A percentile compares a stretch with the other conserved stretches of the same genome.
Conservation (phyloP, 164 flowering plant species). For the Piper betle region DNA sequence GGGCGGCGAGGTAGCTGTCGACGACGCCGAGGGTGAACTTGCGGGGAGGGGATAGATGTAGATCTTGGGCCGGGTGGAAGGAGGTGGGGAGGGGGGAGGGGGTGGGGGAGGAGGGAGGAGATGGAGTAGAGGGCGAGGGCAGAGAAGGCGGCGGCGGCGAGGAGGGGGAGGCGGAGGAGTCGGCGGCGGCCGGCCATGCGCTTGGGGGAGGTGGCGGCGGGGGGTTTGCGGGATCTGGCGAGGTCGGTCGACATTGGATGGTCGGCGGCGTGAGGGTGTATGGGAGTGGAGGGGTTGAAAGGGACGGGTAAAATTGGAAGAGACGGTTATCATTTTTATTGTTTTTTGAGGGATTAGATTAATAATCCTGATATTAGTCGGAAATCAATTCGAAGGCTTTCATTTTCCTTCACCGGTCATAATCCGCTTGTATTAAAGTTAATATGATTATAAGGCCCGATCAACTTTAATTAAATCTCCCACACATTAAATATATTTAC, state of each 20-base stretch:
- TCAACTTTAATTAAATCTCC: too few species aligned
- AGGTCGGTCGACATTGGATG: too few species aligned
- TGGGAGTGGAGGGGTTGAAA: background rate
- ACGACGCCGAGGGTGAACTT: constrained; percentile 83
- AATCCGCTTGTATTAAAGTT: too few species aligned
- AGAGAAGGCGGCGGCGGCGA: background rate
- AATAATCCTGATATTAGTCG: too few species aligned
- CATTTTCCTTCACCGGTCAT: too few species aligned
- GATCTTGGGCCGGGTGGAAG: constrained; percentile 23
- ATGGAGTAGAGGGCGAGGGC: background rate
- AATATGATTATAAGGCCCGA: too few species aligned
- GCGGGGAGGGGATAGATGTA: constrained; percentile 57
- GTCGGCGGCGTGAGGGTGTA: background rate
- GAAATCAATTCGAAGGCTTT: too few species aligned
- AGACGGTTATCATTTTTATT: too few species aligned
- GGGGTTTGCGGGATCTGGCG: background rate
- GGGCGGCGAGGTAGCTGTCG: constrained; percentile 54
- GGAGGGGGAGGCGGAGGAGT: background rate
- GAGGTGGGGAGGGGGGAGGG: background rate
- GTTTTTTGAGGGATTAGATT: too few species aligned
- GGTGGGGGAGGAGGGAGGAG: background rate
- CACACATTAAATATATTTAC: too few species aligned
- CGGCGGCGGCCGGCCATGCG: background rate
- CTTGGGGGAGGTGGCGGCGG: background rate
- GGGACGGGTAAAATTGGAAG: background rate